Conservation (phyloP, 768 basidiomycete genomes). For the Panaeolus cyanescens region DNA sequence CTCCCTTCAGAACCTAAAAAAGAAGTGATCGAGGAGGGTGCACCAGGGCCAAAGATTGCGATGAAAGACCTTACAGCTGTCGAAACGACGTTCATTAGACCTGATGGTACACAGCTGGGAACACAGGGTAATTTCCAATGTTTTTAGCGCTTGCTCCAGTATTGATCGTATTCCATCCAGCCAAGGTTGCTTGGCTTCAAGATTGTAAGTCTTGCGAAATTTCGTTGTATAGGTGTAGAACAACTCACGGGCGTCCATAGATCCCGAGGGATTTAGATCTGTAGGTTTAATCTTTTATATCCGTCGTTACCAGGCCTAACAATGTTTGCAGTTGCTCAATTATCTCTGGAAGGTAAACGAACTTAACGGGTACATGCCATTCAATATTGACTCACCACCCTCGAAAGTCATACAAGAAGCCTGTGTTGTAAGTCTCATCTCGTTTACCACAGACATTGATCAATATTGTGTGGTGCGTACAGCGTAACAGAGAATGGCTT, state of each 20-base stretch:
- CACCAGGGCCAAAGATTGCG: background rate
- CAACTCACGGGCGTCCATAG: background rate
- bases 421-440: slow-evolving; percentile 8
- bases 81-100: slow-evolving; percentile 49
- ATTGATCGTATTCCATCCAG: background rate
- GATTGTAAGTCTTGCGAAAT: slow-evolving; percentile 23
- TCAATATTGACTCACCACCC: background rate
- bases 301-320: background rate
- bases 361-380: background rate
- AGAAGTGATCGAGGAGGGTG: background rate
- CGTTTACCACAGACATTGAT: background rate
- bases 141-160: background rate
- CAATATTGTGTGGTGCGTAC: background rate
- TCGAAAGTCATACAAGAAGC: background rate
- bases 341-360: slow-evolving; percentile 4
- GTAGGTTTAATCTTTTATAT: background rate
- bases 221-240: background rate
- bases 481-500: slow-evolving; percentile 76
- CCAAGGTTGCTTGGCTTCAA: slow-evolving; percentile 66
- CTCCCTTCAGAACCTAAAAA: background rate
- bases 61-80: background rate
- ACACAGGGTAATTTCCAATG: slow-evolving; percentile 45
- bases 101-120: slow-evolving; percentile 61
- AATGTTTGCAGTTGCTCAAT: background rate
- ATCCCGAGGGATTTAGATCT: slow-evolving; percentile 1